Conservation (phyloP, 164 flowering plant genomes). For the Tetracentron sinense region DNA sequence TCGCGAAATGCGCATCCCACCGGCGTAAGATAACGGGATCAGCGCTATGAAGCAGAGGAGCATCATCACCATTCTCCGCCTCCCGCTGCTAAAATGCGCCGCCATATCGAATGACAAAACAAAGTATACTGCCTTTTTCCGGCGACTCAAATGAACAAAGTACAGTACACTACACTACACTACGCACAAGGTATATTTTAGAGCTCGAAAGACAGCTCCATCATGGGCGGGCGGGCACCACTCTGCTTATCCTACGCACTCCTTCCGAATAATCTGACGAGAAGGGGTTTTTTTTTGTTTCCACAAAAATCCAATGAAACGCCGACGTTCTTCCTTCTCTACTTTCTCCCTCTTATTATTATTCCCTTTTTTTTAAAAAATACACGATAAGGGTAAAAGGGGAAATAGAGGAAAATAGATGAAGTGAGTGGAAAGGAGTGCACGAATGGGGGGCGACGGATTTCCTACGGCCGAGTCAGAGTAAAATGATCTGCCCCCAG, state of each 20-base stretch:
- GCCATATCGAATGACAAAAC: slow-evolving; percentile 8
- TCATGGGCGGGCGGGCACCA: neutral
- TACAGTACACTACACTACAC: no score
- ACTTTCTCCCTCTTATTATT: no score
- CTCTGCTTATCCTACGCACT: slow-evolving; percentile 15
- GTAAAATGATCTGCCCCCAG: no score
- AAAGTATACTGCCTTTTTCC: neutral
- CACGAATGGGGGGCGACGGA: no score
- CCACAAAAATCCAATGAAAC: slow-evolving; percentile 27
- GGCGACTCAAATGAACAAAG: neutral
- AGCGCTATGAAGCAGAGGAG: slow-evolving; percentile 13
- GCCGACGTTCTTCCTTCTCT: slow-evolving; percentile 9
- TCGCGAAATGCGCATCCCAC: no score
- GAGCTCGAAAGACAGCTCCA: neutral
- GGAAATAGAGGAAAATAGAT: no score
- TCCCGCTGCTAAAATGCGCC: slow-evolving; percentile 5
- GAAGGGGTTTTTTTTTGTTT: slow-evolving; percentile 21
- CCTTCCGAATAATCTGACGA: neutral
- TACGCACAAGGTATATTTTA: no score
- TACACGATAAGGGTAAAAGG: no score
- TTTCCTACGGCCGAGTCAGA: no score
- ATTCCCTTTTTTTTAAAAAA: no score
- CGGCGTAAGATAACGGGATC: slow-evolving; percentile 24
- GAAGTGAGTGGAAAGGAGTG: no score
- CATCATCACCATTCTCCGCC: slow-evolving; percentile 3